phyloP scores from a whole-genome alignment of 306 rosid genomes.

The Canavalia ensiformis region DNA sequence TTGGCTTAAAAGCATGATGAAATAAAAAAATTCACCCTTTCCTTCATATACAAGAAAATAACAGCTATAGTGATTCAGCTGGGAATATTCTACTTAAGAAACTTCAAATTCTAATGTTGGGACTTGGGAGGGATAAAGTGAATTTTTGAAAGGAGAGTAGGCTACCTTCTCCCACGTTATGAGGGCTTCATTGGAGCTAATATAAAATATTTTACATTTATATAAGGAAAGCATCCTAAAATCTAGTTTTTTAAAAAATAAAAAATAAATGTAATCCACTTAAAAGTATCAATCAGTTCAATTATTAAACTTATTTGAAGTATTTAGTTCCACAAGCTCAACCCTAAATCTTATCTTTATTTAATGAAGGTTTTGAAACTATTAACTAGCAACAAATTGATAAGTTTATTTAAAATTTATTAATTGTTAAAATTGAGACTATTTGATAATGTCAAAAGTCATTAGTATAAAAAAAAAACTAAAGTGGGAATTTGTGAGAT shows the following conservation, averaged over 20 bases:
- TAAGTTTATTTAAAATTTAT: no score
- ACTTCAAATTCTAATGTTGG: slow-evolving; percentile 19
- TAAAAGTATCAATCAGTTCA: background rate
- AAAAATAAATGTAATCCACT: background rate
- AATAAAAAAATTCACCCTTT: background rate
- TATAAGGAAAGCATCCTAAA: background rate
- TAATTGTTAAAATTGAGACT: no score
- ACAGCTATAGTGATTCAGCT: background rate
- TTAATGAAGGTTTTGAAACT: no score
- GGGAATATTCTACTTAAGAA: slow-evolving; percentile 23
- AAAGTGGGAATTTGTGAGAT: background rate
- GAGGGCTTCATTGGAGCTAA: background rate
- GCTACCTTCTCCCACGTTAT: background rate
- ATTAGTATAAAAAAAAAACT: no score
- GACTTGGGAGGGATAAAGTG: background rate
- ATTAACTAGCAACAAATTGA: no score
- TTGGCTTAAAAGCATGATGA: background rate
- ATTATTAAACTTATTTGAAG: background rate
- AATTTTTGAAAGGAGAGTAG: background rate
- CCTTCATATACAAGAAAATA: slow-evolving; percentile 22
- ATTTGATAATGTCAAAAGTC: no score
- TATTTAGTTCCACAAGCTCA: background rate
- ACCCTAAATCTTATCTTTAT: no score
- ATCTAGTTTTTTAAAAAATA: no score
- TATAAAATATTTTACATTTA: background rate